Evolutionary conservation across 768 basidiomycete species (phyloP), one percentile per base, ranked within the genome.

Genomic region (Lactarius hengduanensis): DNA sequence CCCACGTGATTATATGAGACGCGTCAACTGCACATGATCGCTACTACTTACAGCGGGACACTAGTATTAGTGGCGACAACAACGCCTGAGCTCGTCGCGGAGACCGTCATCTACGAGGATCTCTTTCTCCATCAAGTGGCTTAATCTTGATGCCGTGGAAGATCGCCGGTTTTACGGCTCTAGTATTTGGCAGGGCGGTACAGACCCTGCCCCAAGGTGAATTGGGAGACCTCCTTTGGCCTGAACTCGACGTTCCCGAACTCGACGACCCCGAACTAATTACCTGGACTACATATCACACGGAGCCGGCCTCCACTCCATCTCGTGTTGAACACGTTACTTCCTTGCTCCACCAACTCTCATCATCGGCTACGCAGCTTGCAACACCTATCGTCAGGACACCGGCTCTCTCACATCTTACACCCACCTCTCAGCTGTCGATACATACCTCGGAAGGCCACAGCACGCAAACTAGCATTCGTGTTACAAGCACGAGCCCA

Each of bases 281-380:
- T 15, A 9, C 43, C 38, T 43, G 59, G 22, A 22, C 61, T 16
- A 53, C 36, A 62, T 61, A 62, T 26, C 61, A 56, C 7, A 62
- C 57, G 68, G 68, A 69, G 68, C 68, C 59, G 65, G 68, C 34
- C 68, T 69, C 61, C 68, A 62, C 65, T 26, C 36, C 38, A 47
- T 47, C 41, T 60, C 61, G 5, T 34, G 11, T 56, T 18, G 66
- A 60, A 41, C 41, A 47, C 28, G 22, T 28, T 50, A 67, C 57
- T 9, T 43, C 36, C 16, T 16, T 11, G 53, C 34, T 60, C 57
- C 30, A 36, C 38, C 40, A 50, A 18, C 65, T 22, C 15, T 63
- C 61, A 55, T 58, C 61, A 58, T 61, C 20, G 16, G 2, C 53
- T 30, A 6, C 22, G 30, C 67, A 57, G 26, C 58, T 43, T 22